Evolutionary conservation across 2,329 filamentous ascomycete genomes (phyloP), one percentile per base, ranked within the genome.

Genomic region (Orbilia quercus): DNA sequence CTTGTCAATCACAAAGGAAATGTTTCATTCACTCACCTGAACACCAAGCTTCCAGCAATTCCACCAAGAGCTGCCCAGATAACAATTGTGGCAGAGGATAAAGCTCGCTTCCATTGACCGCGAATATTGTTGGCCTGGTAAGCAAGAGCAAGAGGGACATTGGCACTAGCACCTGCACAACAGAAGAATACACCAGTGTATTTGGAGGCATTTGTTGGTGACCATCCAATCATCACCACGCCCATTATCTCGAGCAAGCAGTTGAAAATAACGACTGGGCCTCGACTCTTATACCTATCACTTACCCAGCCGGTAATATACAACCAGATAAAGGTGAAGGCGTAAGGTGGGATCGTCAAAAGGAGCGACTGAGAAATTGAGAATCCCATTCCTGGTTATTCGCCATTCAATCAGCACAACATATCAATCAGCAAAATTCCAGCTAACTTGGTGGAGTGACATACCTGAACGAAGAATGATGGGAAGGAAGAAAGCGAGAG

Each of bases 111-210:
- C 90, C 91, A 95, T 81, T 95, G 91, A 0, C 91, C 91, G 57
- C 90, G 88, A 78, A 96, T 89, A 80, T 96, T 96, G 82, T 94
- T 95, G 38, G 91, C 90, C 82, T 94, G 91, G 82, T 91, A 95
- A 0, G 90, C 85, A 82, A 96, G 87, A 47, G 87, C 84, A 1
- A 87, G 84, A 0, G 92, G 91, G 1, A 94, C 84, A 79, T 95
- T 95, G 75, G 88, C 85, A 80, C 92, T 92, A 74, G 88, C 88
- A 2, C 90, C 91, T 0, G 90, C 89, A 0, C 89, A 89, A 16
- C 87, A 85, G 51, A 93, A 82, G 81, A 93, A 93, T 62, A 91
- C 85, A 58, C 90, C 90, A 73, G 91, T 88, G 80, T 92, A 92
- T 44, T 89, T 85, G 7, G 88, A 85, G 0, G 79, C 83, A 1